Percentiles rank a stretch among this genome's conserved stretches.
Conservation (phyloP, 1,139 yeast species). For the Hanseniaspora gamundiae region DNA sequence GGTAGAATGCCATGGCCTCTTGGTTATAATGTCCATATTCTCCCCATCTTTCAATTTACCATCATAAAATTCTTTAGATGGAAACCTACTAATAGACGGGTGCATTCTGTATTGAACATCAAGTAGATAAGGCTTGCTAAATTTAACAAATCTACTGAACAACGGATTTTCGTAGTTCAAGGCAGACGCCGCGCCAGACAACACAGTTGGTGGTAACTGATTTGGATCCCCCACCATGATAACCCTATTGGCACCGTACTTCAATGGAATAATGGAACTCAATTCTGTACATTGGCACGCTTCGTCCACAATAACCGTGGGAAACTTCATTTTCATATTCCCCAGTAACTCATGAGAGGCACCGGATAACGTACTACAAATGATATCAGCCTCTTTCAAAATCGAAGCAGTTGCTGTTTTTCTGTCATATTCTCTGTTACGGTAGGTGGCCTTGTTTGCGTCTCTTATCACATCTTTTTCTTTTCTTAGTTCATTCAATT, state of each 20-base stretch:
- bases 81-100: slow-evolving; percentile 78
- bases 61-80: slow-evolving; percentile 70
- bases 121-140: slow-evolving; percentile 50
- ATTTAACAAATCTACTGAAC: slow-evolving; percentile 85
- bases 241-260: slow-evolving; percentile 85
- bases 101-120: slow-evolving; percentile 99
- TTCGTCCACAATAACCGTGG: slow-evolving; percentile 93
- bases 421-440: slow-evolving; percentile 71
- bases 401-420: slow-evolving; percentile 64
- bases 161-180: slow-evolving; percentile 80
- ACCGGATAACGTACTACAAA: slow-evolving; percentile 89
- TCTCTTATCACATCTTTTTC: slow-evolving; percentile 75
- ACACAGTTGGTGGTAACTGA: slow-evolving; percentile 96
- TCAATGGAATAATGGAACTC: slow-evolving; percentile 80
- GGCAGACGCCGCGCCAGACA: slow-evolving; percentile 77
- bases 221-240: slow-evolving; percentile 99
- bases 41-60: slow-evolving; percentile 68
- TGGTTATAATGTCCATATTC: slow-evolving; percentile 44
- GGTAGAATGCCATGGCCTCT: slow-evolving; percentile 63
- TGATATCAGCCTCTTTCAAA: slow-evolving; percentile 67
- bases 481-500: slow-evolving; percentile 59
- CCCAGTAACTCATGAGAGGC: slow-evolving; percentile 85
- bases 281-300: slow-evolving; percentile 97
- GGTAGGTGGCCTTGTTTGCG: slow-evolving; percentile 46
- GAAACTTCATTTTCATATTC: slow-evolving; percentile 63